Evolutionary conservation across 305 asterid genomes (phyloP).

Genomic region (Plantago lanceolata): DNA sequence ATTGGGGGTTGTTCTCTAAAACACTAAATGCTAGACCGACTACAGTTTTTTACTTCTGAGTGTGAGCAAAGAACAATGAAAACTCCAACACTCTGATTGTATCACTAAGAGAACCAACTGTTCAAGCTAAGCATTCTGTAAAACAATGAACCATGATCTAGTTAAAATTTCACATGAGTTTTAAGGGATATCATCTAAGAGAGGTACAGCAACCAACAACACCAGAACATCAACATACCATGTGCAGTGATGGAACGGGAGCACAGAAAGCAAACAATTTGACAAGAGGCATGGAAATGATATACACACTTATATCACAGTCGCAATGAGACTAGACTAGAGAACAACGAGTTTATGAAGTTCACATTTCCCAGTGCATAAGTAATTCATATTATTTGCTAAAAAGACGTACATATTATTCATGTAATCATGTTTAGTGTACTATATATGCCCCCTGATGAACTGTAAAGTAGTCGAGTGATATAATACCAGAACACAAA

Average conservation of each 20-base stretch:
- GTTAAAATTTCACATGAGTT: background rate
- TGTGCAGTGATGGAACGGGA: background rate
- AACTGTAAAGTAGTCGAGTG: slow-evolving; percentile 1
- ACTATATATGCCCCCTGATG: too few species aligned
- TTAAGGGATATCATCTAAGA: background rate
- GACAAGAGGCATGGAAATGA: too few species aligned
- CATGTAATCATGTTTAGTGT: too few species aligned
- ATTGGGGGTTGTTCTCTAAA: slow-evolving; percentile 5
- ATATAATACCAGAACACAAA: slow-evolving; percentile 7
- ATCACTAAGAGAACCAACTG: background rate
- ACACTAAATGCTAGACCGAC: background rate
- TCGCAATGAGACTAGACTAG: too few species aligned
- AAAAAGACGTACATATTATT: too few species aligned
- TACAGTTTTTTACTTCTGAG: background rate
- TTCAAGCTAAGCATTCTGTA: background rate
- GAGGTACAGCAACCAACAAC: too few species aligned
- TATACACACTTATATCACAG: too few species aligned
- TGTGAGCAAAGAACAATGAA: background rate
- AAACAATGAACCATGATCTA: background rate
- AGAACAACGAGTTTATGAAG: too few species aligned
- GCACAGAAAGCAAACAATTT: too few species aligned
- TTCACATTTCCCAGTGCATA: too few species aligned
- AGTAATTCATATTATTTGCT: too few species aligned
- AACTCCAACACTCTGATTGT: background rate
- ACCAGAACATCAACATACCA: background rate